These are phyloP conservation scores for Tuber indicum DNA, from an alignment of 495 filamentous ascomycete species.

Conservation along the genomic window DNA sequence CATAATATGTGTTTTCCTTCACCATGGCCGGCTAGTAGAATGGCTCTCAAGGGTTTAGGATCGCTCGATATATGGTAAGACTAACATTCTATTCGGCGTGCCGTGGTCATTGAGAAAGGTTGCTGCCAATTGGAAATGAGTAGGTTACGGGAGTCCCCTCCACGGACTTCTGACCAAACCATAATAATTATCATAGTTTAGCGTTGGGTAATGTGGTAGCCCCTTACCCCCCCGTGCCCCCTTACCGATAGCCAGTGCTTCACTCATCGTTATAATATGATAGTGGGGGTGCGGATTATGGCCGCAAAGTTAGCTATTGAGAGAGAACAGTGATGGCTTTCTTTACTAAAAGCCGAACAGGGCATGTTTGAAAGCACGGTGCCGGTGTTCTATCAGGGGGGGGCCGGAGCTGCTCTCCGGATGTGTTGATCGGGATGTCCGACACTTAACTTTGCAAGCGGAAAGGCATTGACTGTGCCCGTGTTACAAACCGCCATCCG, in stretches of 20 bases:
- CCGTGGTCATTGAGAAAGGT: background rate
- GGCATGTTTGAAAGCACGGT: background rate
- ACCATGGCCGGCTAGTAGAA: background rate
- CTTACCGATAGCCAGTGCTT: background rate
- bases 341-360: background rate
- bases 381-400: background rate
- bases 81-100: background rate
- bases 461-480: too few species aligned
- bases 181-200: background rate
- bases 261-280: background rate
- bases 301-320: background rate
- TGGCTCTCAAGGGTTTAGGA: background rate
- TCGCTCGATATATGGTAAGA: background rate
- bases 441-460: too few species aligned
- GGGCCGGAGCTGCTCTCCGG: too few species aligned
- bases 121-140: background rate
- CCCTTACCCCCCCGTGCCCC: background rate
- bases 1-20: background rate
- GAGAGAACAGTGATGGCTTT: background rate
- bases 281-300: background rate
- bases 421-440: too few species aligned
- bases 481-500: too few species aligned
- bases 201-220: background rate
- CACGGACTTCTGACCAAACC: background rate
- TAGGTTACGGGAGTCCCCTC: background rate